Evolutionary conservation across 176 grass and related monocot genomes (phyloP).

Genomic region (Aegilops longissima): DNA sequence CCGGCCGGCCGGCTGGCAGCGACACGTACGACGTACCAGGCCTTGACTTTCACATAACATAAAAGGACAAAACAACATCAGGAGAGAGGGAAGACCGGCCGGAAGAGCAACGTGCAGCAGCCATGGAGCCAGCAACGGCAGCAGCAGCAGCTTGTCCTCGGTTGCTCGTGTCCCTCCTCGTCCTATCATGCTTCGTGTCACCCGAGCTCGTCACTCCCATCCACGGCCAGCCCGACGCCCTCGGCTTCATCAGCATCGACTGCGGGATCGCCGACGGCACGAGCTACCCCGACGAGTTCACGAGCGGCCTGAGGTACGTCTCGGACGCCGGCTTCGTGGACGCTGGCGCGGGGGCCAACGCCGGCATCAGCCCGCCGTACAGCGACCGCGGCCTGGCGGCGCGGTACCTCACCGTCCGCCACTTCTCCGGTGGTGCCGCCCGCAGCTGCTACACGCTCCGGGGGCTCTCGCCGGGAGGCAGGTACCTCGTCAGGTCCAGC

Average conservation of each 20-base stretch:
- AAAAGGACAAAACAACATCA: not conserved
- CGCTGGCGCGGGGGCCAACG: slow-evolving; percentile 10
- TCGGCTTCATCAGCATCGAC: slow-evolving; percentile 49
- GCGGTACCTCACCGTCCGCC: slow-evolving; percentile 24
- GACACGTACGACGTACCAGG: not conserved
- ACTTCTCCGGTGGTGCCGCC: slow-evolving; percentile 25
- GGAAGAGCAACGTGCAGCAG: not conserved
- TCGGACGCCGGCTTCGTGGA: slow-evolving; percentile 34
- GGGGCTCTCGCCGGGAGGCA: slow-evolving; percentile 6
- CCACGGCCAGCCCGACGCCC: slow-evolving; percentile 1
- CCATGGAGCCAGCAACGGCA: not conserved
- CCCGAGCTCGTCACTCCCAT: not conserved
- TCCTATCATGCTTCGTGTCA: not conserved
- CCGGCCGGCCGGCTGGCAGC: not conserved
- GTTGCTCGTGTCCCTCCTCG: not conserved
- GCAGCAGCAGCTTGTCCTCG: too few species aligned
- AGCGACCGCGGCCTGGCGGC: not conserved
- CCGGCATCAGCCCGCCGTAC: slow-evolving; percentile 12
- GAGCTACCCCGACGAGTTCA: not conserved
- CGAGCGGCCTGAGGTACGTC: slow-evolving; percentile 20
- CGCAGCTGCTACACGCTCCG: slow-evolving; percentile 55
- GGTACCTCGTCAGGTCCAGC: slow-evolving; percentile 29
- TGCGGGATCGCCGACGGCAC: slow-evolving; percentile 20
- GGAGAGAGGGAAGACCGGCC: not conserved
- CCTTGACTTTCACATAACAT: not conserved